Base-by-base conservation (phyloP, 2,329 filamentous ascomycete species). In the Diaporthe humulicola region DNA sequence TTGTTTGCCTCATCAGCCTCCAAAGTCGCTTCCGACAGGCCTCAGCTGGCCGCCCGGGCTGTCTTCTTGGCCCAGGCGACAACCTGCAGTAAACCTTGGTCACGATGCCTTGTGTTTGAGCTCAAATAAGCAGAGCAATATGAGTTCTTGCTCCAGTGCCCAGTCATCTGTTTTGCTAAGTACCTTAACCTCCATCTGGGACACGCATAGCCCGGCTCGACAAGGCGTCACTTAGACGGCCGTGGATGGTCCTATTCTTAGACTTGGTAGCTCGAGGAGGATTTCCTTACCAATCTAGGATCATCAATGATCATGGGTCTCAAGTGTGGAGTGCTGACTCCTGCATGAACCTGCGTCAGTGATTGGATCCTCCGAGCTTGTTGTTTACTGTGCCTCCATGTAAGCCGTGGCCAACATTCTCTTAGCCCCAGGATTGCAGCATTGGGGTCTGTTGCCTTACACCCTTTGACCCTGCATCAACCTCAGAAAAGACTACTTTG, bases 361-460 rank as follows among this genome's bases (percentile, higher is more conserved):
- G n/a, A 30, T 45, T 7, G 17, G 15, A 45, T 45, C 40, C 40
- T 19, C 14, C 64, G 22, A 15, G 9, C 15, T 36, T 36, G 22
- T 30, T 36, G 33, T 50, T 48, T 9, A 48, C 61, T 28, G 61
- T 15, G 61, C 64, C 61, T 15, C 58, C n/a, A n/a, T n/a, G n/a
- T 45, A 9, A 28, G 33, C n/a, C 36, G 17, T 42, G 25, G 36
- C 17, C 38, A 25, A 38, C 38, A 25, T 28, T 22, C 17, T 25
- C 19, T 38, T 67, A 30, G 22, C 28, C 28, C 6, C 61, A 45
- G 33, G 28, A 54, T 52, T 4, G 48, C 48, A 69, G n/a, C 28
- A 17, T 67, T 66, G 61, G 64, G 45, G 61, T 50, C 64, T 40
- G 64, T 69, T 69, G 45, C 45, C 64, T 54, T 19, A 10, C 8